Percentiles rank a stretch among this genome's conserved stretches.
Evolutionary conservation across 345 rosid genomes (phyloP).

Genomic region (Ceriops decandra): DNA sequence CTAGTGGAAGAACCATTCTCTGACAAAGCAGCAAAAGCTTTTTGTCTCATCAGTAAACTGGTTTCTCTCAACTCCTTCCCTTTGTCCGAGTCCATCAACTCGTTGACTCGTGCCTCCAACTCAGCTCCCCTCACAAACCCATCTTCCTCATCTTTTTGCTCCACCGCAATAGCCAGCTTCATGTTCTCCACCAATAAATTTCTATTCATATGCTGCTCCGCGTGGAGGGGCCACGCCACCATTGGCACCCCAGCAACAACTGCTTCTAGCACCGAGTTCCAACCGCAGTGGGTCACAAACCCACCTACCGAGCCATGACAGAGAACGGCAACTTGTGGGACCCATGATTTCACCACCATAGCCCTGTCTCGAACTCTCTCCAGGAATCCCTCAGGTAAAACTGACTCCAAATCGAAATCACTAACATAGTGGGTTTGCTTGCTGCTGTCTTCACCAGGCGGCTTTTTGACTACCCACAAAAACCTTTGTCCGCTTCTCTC

Average conservation of each 20-base stretch:
- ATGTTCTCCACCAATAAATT: slow-evolving; percentile 29
- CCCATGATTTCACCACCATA: slow-evolving; percentile 28
- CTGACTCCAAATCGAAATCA: slow-evolving; percentile 9
- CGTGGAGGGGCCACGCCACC: slow-evolving; percentile 35
- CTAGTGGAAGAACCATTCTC: slow-evolving; percentile 23
- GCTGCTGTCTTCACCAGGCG: background rate
- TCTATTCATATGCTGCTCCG: slow-evolving; percentile 28
- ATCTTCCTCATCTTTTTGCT: slow-evolving; percentile 12
- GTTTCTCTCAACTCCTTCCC: slow-evolving; percentile 16
- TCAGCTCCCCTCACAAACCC: slow-evolving; percentile 21
- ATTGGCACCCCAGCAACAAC: slow-evolving; percentile 31
- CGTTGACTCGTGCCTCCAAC: slow-evolving; percentile 15
- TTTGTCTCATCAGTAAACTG: slow-evolving; percentile 9
- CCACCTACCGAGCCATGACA: slow-evolving; percentile 25
- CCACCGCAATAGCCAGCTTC: slow-evolving; percentile 23
- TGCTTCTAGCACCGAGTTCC: slow-evolving; percentile 37
- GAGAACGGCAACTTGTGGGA: slow-evolving; percentile 22
- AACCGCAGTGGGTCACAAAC: slow-evolving; percentile 33
- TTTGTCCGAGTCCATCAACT: slow-evolving; percentile 15
- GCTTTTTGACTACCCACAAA: slow-evolving; percentile 15
- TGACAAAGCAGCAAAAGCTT: slow-evolving; percentile 2
- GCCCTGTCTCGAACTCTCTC: slow-evolving; percentile 26
- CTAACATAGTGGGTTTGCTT: background rate
- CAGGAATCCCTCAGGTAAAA: slow-evolving; percentile 31
- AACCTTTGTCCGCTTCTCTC: slow-evolving; percentile 17